phyloP scores from a whole-genome alignment of 2,329 filamentous ascomycete genomes.

The Ophiocordyceps unilateralis region DNA sequence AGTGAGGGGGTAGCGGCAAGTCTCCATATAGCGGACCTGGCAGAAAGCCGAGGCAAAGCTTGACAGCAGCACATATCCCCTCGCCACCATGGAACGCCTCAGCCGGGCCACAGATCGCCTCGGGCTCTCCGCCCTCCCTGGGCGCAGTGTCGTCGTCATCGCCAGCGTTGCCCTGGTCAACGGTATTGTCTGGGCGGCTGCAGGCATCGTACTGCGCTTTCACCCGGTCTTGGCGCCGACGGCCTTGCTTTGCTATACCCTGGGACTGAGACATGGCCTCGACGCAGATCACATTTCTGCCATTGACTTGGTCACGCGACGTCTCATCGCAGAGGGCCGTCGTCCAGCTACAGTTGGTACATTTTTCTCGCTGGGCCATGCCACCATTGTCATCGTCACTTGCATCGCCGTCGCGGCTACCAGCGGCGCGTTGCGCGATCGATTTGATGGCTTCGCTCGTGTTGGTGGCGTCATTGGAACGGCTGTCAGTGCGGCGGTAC shows the following conservation, averaged over 20 bases:
- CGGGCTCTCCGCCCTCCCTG: slow-evolving; percentile 14
- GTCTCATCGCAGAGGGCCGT: slow-evolving; percentile 71
- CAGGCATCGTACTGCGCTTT: slow-evolving; percentile 33
- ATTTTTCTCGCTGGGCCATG: slow-evolving; percentile 87
- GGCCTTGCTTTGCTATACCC: slow-evolving; percentile 69
- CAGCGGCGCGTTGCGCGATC: slow-evolving; percentile 61
- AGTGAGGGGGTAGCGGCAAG: neutral
- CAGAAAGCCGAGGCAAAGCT: neutral
- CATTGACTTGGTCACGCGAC: slow-evolving; percentile 87
- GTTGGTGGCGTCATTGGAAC: slow-evolving; percentile 84
- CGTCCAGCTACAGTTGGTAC: slow-evolving; percentile 82
- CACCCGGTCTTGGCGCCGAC: slow-evolving; percentile 53
- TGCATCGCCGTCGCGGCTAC: slow-evolving; percentile 87
- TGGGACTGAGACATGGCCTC: slow-evolving; percentile 85
- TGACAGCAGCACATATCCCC: no score
- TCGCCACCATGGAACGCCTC: slow-evolving; percentile 9
- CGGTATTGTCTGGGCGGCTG: slow-evolving; percentile 33
- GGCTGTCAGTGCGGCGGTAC: slow-evolving; percentile 65
- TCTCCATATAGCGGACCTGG: neutral
- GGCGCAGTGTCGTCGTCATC: slow-evolving; percentile 30
- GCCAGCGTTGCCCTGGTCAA: slow-evolving; percentile 31
- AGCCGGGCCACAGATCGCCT: slow-evolving; percentile 10
- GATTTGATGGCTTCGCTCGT: slow-evolving; percentile 63
- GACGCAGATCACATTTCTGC: slow-evolving; percentile 83
- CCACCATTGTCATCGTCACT: slow-evolving; percentile 79